A percentile compares a stretch with the other conserved stretches of the same genome.
These are phyloP conservation scores for Hyphopichia pseudoburtonii DNA, from an alignment of 1,139 yeast species.

Conservation along the genomic window DNA sequence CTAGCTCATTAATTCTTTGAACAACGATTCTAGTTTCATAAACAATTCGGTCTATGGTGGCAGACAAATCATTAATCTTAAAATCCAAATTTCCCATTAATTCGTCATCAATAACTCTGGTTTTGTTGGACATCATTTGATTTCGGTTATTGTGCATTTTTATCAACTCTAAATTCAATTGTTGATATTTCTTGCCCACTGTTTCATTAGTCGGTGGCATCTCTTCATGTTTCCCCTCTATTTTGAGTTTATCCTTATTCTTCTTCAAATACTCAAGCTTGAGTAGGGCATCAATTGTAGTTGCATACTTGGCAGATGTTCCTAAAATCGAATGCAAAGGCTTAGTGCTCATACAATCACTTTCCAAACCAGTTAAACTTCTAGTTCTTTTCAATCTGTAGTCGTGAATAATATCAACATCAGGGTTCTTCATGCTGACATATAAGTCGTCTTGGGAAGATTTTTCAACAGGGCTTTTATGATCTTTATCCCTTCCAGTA, in stretches of 20 bases:
- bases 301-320: conserved; percentile 23
- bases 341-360: too few species aligned
- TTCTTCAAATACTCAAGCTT: conserved; percentile 21
- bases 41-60: conserved; percentile 70
- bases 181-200: conserved; percentile 25
- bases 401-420: not conserved
- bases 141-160: conserved; percentile 30
- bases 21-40: conserved; percentile 77
- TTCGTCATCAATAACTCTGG: conserved; percentile 32
- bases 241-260: conserved; percentile 6
- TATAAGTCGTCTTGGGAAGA: too few species aligned
- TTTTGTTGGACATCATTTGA: conserved; percentile 30
- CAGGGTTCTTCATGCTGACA: not conserved
- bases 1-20: conserved; percentile 77
- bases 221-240: conserved; percentile 3
- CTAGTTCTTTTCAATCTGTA: conserved; percentile 20
- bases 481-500: conserved; percentile 5
- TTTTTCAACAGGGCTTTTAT: not conserved
- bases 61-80: conserved; percentile 62
- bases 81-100: conserved; percentile 36
- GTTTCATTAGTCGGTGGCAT: conserved; percentile 12
- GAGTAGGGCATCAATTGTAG: conserved; percentile 21
- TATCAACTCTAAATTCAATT: conserved; percentile 31
- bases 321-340: conserved; percentile 22
- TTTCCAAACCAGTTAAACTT: conserved; percentile 49